Evolutionary conservation across 2,329 filamentous ascomycete species (phyloP).

Genomic region (Cryphonectria parasitica): DNA sequence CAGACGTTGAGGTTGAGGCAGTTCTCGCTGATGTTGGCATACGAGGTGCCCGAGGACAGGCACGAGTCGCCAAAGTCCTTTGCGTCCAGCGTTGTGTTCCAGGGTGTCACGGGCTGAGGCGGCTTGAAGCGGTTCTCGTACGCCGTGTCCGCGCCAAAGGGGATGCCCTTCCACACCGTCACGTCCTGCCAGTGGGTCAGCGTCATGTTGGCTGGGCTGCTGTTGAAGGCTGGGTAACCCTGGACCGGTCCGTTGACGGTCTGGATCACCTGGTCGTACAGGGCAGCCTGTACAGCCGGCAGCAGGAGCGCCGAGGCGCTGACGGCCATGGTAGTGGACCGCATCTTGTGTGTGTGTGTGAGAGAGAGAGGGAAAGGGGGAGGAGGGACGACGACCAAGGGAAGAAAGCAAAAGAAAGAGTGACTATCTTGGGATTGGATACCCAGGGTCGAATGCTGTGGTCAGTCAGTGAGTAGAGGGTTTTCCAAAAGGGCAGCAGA

Average conservation of each 20-base stretch:
- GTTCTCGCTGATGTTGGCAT: conserved; percentile 47
- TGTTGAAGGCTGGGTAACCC: conserved; percentile 32
- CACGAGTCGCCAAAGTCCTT: conserved; percentile 44
- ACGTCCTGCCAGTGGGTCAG: conserved; percentile 40
- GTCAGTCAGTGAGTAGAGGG: neutral
- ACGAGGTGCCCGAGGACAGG: conserved; percentile 36
- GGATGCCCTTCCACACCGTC: conserved; percentile 55
- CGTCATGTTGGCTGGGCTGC: conserved; percentile 29
- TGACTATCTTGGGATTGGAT: neutral
- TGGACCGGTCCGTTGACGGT: conserved; percentile 31
- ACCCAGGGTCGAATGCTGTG: neutral
- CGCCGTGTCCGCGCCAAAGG: conserved; percentile 48
- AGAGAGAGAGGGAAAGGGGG: too few species aligned
- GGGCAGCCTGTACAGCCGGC: conserved; percentile 26
- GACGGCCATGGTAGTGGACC: conserved; percentile 5
- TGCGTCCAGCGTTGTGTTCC: conserved; percentile 38
- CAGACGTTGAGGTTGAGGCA: conserved; percentile 59
- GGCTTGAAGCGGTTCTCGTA: conserved; percentile 50
- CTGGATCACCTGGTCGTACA: conserved; percentile 30
- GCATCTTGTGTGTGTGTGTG: conserved; percentile 1
- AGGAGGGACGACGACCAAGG: too few species aligned
- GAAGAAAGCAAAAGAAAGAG: neutral
- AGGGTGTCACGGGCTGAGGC: conserved; percentile 41
- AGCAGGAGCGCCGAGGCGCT: conserved; percentile 5
- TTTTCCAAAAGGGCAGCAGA: neutral